Evolutionary conservation across 2,329 filamentous ascomycete species (phyloP).

Genomic region (Aspergillus sp.): DNA sequence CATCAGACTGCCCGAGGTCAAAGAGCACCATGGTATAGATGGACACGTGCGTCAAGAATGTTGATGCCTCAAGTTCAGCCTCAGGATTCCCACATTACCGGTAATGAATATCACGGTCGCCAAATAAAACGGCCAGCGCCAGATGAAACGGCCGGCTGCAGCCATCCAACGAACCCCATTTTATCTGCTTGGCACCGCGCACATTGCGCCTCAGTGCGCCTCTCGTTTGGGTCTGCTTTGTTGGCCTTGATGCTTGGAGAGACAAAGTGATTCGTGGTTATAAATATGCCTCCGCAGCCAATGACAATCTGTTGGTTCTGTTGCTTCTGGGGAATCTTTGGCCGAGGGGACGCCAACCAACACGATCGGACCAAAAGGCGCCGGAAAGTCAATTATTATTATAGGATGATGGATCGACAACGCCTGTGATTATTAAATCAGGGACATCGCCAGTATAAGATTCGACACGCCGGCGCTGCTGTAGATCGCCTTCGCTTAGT

Average conservation of each 20-base stretch:
- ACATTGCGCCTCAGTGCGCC: not conserved
- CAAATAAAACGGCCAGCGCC: not conserved
- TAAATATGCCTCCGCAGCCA: slow-evolving; percentile 4
- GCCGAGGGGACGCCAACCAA: too few species aligned
- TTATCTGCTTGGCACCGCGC: slow-evolving; percentile 5
- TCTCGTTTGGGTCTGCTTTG: not conserved
- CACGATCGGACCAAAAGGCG: too few species aligned
- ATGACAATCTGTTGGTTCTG: not conserved
- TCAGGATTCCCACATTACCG: not conserved
- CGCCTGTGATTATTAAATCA: too few species aligned
- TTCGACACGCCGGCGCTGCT: not conserved
- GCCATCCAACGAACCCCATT: slow-evolving; percentile 3
- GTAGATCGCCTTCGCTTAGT: slow-evolving; percentile 9
- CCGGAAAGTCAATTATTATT: too few species aligned
- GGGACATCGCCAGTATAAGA: not conserved
- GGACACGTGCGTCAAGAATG: not conserved
- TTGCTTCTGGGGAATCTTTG: too few species aligned
- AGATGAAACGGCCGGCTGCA: slow-evolving; percentile 11
- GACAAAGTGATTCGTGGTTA: slow-evolving; percentile 8
- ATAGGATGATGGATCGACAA: too few species aligned
- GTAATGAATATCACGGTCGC: not conserved
- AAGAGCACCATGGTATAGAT: not conserved
- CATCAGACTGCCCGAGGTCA: too few species aligned
- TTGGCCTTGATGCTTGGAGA: not conserved
- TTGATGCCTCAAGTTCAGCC: not conserved